Base-by-base conservation (phyloP, 805 yeast genomes). In the Wickerhamiella australiensis region DNA sequence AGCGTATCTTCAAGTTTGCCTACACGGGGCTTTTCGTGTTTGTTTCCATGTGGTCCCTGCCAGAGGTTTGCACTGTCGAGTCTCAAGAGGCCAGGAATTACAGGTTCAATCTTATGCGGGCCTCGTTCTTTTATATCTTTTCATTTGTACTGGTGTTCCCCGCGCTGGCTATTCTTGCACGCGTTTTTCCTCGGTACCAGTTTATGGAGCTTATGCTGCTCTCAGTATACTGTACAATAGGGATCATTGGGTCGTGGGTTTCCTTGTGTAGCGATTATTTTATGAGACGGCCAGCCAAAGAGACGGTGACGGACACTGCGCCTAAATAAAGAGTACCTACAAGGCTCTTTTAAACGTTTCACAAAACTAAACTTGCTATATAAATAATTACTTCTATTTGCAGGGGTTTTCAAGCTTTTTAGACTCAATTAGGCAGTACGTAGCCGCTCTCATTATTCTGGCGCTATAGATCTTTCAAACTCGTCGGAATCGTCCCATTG, bases 1-100 rank as follows among this genome's bases (percentile, higher is more conserved):
- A 90, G 62, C 80, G 86, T 72, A 62, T 83, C 26, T 68, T 92
- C 50, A 92, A 90, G 64, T 72, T 77, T 17, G 62, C 80, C 12
- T 84, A 85, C 67, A 85, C 96, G 0, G 73, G 80, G 52, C 79
- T 83, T 40, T 92, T 96, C 96, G 78, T 85, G 61, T 76, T 85
- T 37, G 77, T 86, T 43, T 85, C 80, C 62, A 77, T 79, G 56
- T 73, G 78, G 52, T 79, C 85, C 43, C 77, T 85, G 64, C 76
- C 79, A 59, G 84, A 82, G 27, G 49, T 65, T 15, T 29, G 46
- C 5, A 26, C 26, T 2, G 25, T 35, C 5, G 17, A n/a, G 11
- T 6, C 17, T 12, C 8, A 7, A 31, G 12, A 12, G 15, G 31
- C 23, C 13, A 13, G 21, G 8, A 43, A 57, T 13, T 61, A 73